Conservation (phyloP, 1,284 basidiomycete genomes). For the Fomitopsis palustris region DNA sequence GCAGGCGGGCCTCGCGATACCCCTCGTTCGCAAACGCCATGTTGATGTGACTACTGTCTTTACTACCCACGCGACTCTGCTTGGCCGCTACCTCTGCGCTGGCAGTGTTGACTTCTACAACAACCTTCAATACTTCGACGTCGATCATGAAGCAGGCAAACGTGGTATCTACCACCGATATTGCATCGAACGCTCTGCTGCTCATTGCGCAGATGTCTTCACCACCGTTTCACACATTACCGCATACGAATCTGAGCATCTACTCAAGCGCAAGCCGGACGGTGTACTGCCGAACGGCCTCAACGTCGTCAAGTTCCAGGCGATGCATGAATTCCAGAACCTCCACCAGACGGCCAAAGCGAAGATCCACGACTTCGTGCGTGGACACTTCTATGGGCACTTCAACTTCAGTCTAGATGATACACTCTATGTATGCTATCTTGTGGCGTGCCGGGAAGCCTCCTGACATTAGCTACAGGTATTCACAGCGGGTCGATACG, state of each 20-base stretch:
- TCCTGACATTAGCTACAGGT: slow-evolving; percentile 45
- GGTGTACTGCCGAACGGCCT: slow-evolving; percentile 98
- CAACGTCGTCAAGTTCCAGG: slow-evolving; percentile 95
- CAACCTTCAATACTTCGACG: slow-evolving; percentile 98
- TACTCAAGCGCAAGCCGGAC: slow-evolving; percentile 96
- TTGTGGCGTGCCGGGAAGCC: background rate
- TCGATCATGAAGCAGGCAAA: slow-evolving; percentile 98
- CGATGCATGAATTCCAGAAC: slow-evolving; percentile 98
- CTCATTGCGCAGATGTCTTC: slow-evolving; percentile 97
- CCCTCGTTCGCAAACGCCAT: slow-evolving; percentile 92
- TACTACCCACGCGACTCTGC: slow-evolving; percentile 97
- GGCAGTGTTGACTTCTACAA: slow-evolving; percentile 99
- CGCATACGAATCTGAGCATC: slow-evolving; percentile 93
- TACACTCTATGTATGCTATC: slow-evolving; percentile 77
- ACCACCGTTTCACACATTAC: slow-evolving; percentile 98
- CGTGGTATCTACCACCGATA: slow-evolving; percentile 91
- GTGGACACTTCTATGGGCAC: slow-evolving; percentile 98
- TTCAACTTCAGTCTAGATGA: slow-evolving; percentile 96
- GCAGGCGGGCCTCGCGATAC: slow-evolving; percentile 97
- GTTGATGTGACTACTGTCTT: slow-evolving; percentile 98
- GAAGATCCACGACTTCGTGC: slow-evolving; percentile 97
- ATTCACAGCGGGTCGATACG: slow-evolving; percentile 99
- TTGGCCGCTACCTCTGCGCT: slow-evolving; percentile 97
- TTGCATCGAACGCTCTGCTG: slow-evolving; percentile 93
- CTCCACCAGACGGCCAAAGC: slow-evolving; percentile 88